Percentiles rank a stretch among this genome's conserved stretches.
Conservation (phyloP, 768 basidiomycete genomes). For the Hygrophoropsis aurantiaca region DNA sequence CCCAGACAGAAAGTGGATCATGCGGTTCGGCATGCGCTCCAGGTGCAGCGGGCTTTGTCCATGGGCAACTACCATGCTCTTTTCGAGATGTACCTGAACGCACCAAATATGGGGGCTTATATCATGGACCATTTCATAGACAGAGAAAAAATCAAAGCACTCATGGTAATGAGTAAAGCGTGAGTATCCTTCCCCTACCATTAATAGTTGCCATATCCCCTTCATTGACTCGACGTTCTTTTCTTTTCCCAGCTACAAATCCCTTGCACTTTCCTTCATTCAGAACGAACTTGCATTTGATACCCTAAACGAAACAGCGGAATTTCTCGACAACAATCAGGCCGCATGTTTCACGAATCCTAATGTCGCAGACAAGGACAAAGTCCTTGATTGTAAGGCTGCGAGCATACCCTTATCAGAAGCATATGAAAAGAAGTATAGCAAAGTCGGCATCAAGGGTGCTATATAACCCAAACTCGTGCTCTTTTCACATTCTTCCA, state of each 20-base stretch:
- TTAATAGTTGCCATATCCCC: conserved; percentile 1
- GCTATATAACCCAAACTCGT: conserved; percentile 59
- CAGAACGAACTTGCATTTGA: conserved; percentile 86
- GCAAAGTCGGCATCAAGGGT: conserved; percentile 88
- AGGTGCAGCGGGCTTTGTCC: conserved; percentile 84
- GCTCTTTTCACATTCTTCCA: conserved; percentile 10
- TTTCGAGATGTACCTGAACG: conserved; percentile 78
- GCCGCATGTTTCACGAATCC: conserved; percentile 69
- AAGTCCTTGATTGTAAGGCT: conserved; percentile 70
- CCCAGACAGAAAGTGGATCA: conserved; percentile 79
- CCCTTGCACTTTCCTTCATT: conserved; percentile 75
- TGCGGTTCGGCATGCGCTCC: conserved; percentile 85
- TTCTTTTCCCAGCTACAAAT: conserved; percentile 64
- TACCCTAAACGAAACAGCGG: conserved; percentile 52
- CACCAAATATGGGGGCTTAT: conserved; percentile 97
- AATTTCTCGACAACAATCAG: conserved; percentile 68
- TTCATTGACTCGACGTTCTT: conserved; percentile 4
- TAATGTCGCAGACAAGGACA: conserved; percentile 57
- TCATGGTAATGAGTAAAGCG: conserved; percentile 93
- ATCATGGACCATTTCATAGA: conserved; percentile 99
- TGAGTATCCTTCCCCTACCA: conserved; percentile 44
- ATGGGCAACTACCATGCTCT: conserved; percentile 94
- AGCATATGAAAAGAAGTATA: conserved; percentile 77
- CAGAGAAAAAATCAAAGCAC: conserved; percentile 82
- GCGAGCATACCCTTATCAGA: conserved; percentile 56